Conservation (phyloP, 2,329 filamentous ascomycete species). For the Sporothrix brunneoviolacea region DNA sequence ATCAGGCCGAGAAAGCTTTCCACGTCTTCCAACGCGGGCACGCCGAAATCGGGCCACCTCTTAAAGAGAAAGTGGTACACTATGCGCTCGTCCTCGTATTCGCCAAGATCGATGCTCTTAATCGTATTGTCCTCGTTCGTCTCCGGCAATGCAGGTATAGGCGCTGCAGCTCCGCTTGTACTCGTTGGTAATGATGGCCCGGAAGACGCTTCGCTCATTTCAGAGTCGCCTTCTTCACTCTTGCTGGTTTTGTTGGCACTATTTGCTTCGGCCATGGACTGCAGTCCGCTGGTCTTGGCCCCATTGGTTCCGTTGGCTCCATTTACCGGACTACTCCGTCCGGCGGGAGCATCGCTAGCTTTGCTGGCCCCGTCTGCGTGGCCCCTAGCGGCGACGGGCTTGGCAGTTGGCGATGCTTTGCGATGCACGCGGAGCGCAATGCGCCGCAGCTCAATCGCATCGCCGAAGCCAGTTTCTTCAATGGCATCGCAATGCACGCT, state of each 20-base stretch:
- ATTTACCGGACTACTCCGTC: no score
- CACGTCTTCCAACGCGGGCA: slow-evolving; percentile 63
- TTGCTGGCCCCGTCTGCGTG: not conserved
- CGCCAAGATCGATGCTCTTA: slow-evolving; percentile 17
- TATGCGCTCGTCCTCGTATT: slow-evolving; percentile 47
- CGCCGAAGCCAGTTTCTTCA: slow-evolving; percentile 46
- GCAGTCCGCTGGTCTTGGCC: no score
- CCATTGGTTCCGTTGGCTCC: not conserved
- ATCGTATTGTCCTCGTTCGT: not conserved
- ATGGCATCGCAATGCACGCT: slow-evolving; percentile 60
- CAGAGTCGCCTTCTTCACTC: not conserved
- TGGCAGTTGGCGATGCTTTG: not conserved
- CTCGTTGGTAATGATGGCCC: not conserved
- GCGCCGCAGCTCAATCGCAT: slow-evolving; percentile 67
- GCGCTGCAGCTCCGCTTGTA: not conserved
- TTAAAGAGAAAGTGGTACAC: slow-evolving; percentile 83
- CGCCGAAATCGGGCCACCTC: slow-evolving; percentile 84
- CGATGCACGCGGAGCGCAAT: slow-evolving; percentile 49
- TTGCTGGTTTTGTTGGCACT: not conserved
- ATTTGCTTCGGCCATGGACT: no score
- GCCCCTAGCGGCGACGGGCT: not conserved
- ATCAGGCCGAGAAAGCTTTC: slow-evolving; percentile 64
- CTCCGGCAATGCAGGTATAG: not conserved
- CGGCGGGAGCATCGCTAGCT: not conserved
- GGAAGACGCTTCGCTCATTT: not conserved